Conservation (phyloP, 768 basidiomycete species). For the Lepiota brunneoincarnata region DNA sequence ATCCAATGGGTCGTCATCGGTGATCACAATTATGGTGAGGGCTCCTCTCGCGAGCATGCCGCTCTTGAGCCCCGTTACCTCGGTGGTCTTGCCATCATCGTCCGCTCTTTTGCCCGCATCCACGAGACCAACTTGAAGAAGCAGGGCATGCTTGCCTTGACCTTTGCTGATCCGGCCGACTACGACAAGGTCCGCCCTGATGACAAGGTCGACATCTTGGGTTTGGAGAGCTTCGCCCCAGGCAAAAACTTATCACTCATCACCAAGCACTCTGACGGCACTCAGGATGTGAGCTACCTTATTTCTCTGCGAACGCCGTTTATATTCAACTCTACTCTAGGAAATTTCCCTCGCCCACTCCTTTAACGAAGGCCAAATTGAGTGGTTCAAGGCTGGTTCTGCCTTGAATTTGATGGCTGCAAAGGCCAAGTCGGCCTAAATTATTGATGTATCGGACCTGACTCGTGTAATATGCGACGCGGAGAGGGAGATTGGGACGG, state of each 20-base stretch:
- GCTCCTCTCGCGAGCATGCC: conserved; percentile 97
- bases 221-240: conserved; percentile 84
- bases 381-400: conserved; percentile 98
- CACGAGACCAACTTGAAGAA: conserved; percentile 99
- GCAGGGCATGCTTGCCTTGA: conserved; percentile 97
- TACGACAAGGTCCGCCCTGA: conserved; percentile 89
- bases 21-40: conserved; percentile 95
- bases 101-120: conserved; percentile 95
- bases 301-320: background rate
- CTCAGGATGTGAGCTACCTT: conserved; percentile 49
- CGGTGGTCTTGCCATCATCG: conserved; percentile 94
- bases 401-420: conserved; percentile 86
- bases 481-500: too few relatives aligned
- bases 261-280: conserved; percentile 81
- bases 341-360: conserved; percentile 83
- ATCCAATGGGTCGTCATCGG: conserved; percentile 98
- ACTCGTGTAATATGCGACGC: background rate
- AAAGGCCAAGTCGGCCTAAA: conserved; percentile 41
- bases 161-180: conserved; percentile 88
- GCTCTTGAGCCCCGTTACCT: conserved; percentile 95
- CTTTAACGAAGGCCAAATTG: conserved; percentile 97
- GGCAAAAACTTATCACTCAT: conserved; percentile 87
- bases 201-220: conserved; percentile 88
- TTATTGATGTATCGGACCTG: background rate
- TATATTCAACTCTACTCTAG: conserved; percentile 28